A percentile compares a stretch with the other conserved stretches of the same genome.
phyloP scores from a whole-genome alignment of 345 rosid genomes.

The Eucalyptus dawsonii region DNA sequence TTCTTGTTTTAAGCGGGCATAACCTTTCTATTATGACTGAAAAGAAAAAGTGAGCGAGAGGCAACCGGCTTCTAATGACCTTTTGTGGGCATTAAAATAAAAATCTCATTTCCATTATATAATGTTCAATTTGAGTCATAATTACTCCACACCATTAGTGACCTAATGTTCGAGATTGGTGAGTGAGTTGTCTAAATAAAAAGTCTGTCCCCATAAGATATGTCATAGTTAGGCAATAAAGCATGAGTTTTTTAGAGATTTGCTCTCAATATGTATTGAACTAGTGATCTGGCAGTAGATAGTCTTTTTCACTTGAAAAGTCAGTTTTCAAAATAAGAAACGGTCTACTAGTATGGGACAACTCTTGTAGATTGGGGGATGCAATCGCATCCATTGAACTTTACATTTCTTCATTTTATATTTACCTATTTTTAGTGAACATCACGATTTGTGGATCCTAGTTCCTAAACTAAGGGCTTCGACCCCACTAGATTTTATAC shows the following conservation, averaged over 20 bases:
- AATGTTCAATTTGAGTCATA: not conserved
- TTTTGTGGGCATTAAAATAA: not conserved
- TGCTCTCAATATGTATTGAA: too few relatives aligned
- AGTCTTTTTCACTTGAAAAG: too few relatives aligned
- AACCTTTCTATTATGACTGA: too few relatives aligned
- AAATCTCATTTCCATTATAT: not conserved
- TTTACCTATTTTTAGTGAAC: too few relatives aligned
- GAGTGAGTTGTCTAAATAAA: not conserved
- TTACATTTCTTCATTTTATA: not conserved
- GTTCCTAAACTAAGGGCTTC: not conserved
- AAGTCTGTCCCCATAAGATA: not conserved
- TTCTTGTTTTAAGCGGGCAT: too few relatives aligned
- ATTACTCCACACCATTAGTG: not conserved
- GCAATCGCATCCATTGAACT: not conserved
- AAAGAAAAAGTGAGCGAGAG: not conserved
- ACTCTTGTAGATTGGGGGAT: not conserved
- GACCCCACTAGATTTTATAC: not conserved
- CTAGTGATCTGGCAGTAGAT: too few relatives aligned
- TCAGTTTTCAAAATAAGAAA: too few relatives aligned
- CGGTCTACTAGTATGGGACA: not conserved
- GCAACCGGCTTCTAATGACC: not conserved
- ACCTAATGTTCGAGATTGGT: not conserved
- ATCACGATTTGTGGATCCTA: too few relatives aligned
- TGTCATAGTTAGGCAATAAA: not conserved
- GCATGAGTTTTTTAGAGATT: not conserved